These are phyloP conservation scores for Tylopilus subfusipes DNA, from an alignment of 768 basidiomycete genomes.

Conservation along the genomic window DNA sequence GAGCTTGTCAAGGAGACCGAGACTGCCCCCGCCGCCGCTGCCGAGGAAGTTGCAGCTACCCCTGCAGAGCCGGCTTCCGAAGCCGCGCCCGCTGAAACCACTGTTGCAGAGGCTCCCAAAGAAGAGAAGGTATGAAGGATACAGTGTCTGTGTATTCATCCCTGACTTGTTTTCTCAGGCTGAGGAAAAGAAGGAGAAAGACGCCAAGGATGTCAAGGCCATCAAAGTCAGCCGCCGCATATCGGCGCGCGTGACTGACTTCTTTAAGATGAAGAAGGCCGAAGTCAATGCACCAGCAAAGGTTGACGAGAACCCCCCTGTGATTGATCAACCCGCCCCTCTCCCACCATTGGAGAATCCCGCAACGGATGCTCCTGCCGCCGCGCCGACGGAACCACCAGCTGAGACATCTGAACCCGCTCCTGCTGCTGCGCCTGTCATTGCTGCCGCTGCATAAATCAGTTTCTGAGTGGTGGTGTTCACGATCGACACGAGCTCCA, in stretches of 20 bases:
- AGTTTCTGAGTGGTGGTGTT: slow-evolving; percentile 17
- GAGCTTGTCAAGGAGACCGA: slow-evolving; percentile 73
- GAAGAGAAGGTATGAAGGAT: slow-evolving; percentile 53
- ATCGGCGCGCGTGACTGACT: slow-evolving; percentile 75
- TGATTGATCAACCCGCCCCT: slow-evolving; percentile 78
- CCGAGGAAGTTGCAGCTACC: slow-evolving; percentile 27
- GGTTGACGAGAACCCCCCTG: slow-evolving; percentile 86
- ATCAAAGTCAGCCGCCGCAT: slow-evolving; percentile 77
- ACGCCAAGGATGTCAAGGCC: slow-evolving; percentile 45
- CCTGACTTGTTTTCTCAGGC: slow-evolving; percentile 24
- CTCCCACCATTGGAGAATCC: slow-evolving; percentile 85
- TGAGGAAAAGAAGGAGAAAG: slow-evolving; percentile 50
- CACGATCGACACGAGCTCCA: slow-evolving; percentile 46
- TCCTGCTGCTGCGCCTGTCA: slow-evolving; percentile 59
- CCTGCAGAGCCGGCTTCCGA: slow-evolving; percentile 27
- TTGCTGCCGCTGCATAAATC: slow-evolving; percentile 76
- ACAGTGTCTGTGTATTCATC: neutral
- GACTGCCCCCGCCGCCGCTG: slow-evolving; percentile 21
- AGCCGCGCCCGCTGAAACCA: slow-evolving; percentile 33
- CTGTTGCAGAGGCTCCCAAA: slow-evolving; percentile 41
- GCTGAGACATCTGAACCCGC: slow-evolving; percentile 35
- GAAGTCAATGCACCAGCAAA: slow-evolving; percentile 69
- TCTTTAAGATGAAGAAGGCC: slow-evolving; percentile 73
- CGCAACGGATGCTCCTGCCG: slow-evolving; percentile 44
- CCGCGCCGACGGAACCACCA: slow-evolving; percentile 34